Evolutionary conservation across 2,329 filamentous ascomycete species (phyloP).

Genomic region (Aspergillus sp.): DNA sequence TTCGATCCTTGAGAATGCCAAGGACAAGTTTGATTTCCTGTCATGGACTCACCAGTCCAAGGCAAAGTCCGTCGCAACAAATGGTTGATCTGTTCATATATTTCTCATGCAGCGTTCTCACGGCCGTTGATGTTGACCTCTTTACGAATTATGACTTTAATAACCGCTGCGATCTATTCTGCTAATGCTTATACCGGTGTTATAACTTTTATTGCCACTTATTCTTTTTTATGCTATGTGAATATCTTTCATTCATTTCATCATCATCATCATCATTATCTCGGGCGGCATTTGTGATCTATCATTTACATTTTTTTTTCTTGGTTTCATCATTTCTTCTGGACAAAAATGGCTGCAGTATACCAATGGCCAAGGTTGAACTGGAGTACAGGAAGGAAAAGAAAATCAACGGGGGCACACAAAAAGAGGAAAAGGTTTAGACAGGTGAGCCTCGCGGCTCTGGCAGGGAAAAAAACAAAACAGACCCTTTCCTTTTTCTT

Average conservation of each 20-base stretch:
- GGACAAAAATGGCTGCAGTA: background rate
- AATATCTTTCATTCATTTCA: too few relatives aligned
- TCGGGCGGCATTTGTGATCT: too few relatives aligned
- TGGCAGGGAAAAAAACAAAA: background rate
- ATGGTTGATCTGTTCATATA: constrained; percentile 18
- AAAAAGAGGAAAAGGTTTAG: background rate
- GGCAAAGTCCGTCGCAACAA: constrained; percentile 32
- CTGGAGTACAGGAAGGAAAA: background rate
- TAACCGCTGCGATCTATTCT: too few relatives aligned
- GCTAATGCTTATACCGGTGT: too few relatives aligned
- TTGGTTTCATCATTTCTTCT: background rate
- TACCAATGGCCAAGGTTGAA: background rate
- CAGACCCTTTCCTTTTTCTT: background rate
- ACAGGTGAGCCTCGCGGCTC: background rate
- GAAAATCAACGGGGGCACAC: background rate
- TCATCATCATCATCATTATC: too few relatives aligned
- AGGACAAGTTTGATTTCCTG: constrained; percentile 50
- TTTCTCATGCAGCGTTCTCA: background rate
- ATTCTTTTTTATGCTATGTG: too few relatives aligned
- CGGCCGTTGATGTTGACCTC: background rate
- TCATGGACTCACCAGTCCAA: constrained; percentile 46
- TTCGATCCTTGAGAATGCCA: constrained; percentile 35
- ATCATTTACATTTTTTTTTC: background rate
- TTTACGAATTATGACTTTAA: constrained; percentile 16
- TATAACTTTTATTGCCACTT: too few relatives aligned